Percentiles rank a stretch among this genome's conserved stretches.
Evolutionary conservation across 371 early-diverging fungal genomes (phyloP).

Genomic region (Mucor piriformis): DNA sequence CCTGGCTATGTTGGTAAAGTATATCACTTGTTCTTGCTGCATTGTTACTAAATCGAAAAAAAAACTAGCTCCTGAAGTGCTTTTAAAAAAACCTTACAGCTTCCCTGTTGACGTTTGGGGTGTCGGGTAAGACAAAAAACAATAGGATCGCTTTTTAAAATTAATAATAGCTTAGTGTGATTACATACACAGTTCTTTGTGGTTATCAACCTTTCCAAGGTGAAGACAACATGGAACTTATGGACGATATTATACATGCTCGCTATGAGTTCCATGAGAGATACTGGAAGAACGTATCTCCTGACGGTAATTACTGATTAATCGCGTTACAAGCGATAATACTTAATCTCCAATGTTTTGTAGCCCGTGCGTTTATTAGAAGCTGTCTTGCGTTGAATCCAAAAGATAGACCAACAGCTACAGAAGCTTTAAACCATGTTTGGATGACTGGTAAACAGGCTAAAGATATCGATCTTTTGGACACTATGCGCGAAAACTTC

Average conservation of each 20-base stretch:
- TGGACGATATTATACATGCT: constrained; percentile 65
- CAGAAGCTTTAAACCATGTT: constrained; percentile 78
- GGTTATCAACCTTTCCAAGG: constrained; percentile 77
- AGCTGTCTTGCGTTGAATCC: constrained; percentile 74
- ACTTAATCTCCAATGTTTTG: background rate
- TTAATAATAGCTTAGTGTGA: constrained; percentile 42
- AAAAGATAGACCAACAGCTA: constrained; percentile 72
- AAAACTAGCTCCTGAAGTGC: constrained; percentile 76
- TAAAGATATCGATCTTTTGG: constrained; percentile 63
- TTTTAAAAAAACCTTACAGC: constrained; percentile 70
- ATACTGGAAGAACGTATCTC: constrained; percentile 78
- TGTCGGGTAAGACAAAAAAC: constrained; percentile 47
- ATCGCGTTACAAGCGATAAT: too few species aligned
- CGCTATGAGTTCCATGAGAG: constrained; percentile 75
- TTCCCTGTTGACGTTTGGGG: constrained; percentile 87
- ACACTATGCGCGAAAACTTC: constrained; percentile 64
- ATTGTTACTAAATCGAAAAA: background rate
- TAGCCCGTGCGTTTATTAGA: constrained; percentile 90
- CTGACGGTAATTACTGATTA: constrained; percentile 60
- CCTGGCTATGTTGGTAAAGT: constrained; percentile 50
- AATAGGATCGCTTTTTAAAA: background rate
- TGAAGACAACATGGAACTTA: constrained; percentile 60
- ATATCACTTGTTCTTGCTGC: background rate
- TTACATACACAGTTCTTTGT: constrained; percentile 71
- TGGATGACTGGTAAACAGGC: constrained; percentile 71